A percentile compares a stretch with the other conserved stretches of the same genome.
Evolutionary conservation across 2,329 filamentous ascomycete species (phyloP).

Genomic region (Acrodontium crateriforme): DNA sequence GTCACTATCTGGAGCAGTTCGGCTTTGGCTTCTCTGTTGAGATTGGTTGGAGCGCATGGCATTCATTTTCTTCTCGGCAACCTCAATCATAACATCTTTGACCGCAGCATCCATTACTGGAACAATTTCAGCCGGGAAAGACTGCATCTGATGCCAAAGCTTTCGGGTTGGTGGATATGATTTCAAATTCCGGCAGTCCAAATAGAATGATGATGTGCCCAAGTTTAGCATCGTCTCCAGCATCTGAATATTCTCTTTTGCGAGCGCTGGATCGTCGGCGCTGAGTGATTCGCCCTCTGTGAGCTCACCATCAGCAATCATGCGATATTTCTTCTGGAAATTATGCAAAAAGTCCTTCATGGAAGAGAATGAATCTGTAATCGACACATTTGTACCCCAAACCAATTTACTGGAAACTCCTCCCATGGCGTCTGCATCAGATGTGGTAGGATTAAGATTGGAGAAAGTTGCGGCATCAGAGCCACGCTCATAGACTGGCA

Average conservation of each 20-base stretch:
- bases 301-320: slow-evolving; percentile 76
- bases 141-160: slow-evolving; percentile 87
- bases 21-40: slow-evolving; percentile 11
- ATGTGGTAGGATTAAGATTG: slow-evolving; percentile 66
- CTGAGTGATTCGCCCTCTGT: slow-evolving; percentile 55
- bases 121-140: slow-evolving; percentile 91
- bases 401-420: slow-evolving; percentile 72
- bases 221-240: slow-evolving; percentile 84
- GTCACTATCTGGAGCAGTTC: slow-evolving; percentile 45
- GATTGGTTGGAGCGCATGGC: slow-evolving; percentile 36
- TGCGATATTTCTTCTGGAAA: slow-evolving; percentile 84
- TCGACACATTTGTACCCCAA: slow-evolving; percentile 95
- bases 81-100: slow-evolving; percentile 83
- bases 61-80: slow-evolving; percentile 68
- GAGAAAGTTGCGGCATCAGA: slow-evolving; percentile 52
- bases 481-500: slow-evolving; percentile 37
- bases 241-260: slow-evolving; percentile 71
- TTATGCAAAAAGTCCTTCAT: slow-evolving; percentile 91
- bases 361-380: slow-evolving; percentile 70
- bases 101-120: slow-evolving; percentile 91
- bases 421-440: slow-evolving; percentile 77
- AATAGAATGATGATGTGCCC: slow-evolving; percentile 68
- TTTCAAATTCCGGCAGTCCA: slow-evolving; percentile 81
- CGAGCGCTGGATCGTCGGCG: slow-evolving; percentile 54
- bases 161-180: slow-evolving; percentile 86